Conservation (phyloP, 2,329 filamentous ascomycete genomes). For the Paradendryphiella salina region DNA sequence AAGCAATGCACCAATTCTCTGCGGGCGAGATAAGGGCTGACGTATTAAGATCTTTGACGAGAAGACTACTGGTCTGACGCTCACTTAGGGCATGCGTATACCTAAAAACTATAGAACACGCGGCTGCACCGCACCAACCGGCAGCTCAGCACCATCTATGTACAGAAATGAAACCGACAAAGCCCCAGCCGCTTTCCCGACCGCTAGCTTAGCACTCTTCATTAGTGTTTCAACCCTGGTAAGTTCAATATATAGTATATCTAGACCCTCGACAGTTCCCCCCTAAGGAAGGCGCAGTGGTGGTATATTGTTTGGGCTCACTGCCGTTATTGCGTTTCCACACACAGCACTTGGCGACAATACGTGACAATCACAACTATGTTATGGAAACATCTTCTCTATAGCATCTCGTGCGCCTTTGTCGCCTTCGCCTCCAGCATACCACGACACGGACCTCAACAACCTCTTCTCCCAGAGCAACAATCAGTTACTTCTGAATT, state of each 20-base stretch:
- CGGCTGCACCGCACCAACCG: too few relatives aligned
- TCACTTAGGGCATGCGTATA: not conserved
- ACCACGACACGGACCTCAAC: conserved; percentile 11
- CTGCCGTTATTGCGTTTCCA: not conserved
- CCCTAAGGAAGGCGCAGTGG: not conserved
- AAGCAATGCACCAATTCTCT: not conserved
- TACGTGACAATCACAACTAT: conserved; percentile 2
- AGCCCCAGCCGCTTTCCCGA: not conserved
- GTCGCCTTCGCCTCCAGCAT: conserved; percentile 9
- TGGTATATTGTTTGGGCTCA: not conserved
- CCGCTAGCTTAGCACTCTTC: not conserved
- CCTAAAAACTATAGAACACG: not conserved
- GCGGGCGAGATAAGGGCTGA: not conserved
- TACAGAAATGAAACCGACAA: not conserved
- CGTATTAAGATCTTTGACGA: not conserved
- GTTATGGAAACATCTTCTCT: conserved; percentile 1
- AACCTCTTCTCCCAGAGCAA: conserved; percentile 8
- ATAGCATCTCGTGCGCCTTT: not conserved
- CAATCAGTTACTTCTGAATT: not conserved
- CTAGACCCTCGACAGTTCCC: not conserved
- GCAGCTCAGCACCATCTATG: not conserved
- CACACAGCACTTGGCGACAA: not conserved
- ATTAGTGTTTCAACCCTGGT: not conserved
- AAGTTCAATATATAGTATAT: not conserved
- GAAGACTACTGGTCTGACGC: not conserved